Conservation (phyloP, 139 green algal genomes). For the Micractinium conductrix region DNA sequence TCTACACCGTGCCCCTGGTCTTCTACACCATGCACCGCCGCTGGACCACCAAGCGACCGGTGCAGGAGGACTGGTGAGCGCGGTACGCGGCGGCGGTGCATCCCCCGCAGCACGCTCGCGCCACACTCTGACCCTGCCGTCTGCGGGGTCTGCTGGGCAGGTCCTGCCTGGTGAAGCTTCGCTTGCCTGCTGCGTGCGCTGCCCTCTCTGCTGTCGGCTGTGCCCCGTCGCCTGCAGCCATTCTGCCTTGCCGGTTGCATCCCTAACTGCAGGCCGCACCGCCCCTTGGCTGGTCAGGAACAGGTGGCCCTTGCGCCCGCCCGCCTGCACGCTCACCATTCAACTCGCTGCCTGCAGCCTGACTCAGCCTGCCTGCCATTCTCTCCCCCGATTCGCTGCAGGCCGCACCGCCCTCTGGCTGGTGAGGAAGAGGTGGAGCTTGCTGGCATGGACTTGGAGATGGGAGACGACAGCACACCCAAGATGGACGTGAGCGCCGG, state of each 20-base stretch:
- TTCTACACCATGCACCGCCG: constrained; percentile 80
- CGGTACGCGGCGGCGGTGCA: too few species aligned
- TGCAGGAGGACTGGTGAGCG: constrained; percentile 59
- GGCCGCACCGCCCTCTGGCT: constrained; percentile 29
- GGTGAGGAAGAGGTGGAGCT: constrained; percentile 46
- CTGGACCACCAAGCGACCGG: constrained; percentile 74
- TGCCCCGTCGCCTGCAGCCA: too few species aligned
- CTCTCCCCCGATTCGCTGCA: not conserved
- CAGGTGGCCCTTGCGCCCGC: constrained; percentile 32
- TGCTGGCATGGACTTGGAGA: constrained; percentile 11
- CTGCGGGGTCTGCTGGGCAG: too few species aligned
- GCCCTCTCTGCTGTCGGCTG: too few species aligned
- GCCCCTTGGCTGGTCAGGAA: constrained; percentile 38
- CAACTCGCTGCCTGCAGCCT: not conserved
- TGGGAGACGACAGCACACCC: not conserved
- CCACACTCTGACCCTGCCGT: too few species aligned
- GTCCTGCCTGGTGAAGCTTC: too few species aligned
- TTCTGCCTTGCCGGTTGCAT: too few species aligned
- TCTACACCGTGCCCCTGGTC: constrained; percentile 87
- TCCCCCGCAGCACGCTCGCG: too few species aligned
- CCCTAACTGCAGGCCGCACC: constrained; percentile 30
- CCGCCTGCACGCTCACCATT: too few species aligned
- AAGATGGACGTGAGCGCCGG: constrained; percentile 24
- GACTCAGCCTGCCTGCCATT: not conserved
- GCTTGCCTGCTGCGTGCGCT: too few species aligned